Base-by-base conservation (phyloP, 2,329 filamentous ascomycete genomes). In the Exophiala viscosa region DNA sequence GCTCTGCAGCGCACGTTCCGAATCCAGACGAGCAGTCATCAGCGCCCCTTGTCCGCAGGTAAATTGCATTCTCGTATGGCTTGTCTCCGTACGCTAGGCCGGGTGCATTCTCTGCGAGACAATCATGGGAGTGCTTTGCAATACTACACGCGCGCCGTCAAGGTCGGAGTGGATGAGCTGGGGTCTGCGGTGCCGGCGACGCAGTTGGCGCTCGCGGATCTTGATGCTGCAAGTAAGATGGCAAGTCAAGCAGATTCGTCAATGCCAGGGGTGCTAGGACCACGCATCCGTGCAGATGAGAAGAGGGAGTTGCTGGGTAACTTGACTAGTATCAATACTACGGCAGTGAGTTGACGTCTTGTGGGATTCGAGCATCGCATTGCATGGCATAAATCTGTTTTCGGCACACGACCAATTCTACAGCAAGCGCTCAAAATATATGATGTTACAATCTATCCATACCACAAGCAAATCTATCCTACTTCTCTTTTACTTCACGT, bases 61-160 rank as follows among this genome's bases (percentile, higher is more conserved):
- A 33, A 44, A 3, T 20, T 44, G 20, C 52, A 51, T 23, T 36
- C 47, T 3, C 43, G 48, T 9, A 47, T 55, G 33, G 52, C 34
- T 28, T 55, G 52, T 45, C 33, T 55, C 5, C 48, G 52, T 14
- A 55, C 52, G n/a, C 38, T 55, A 17, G 52, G 52, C 11, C 42
- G 43, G n/a, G 5, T 55, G 14, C 42, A 55, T 28, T 36, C 41
- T 20, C 28, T 55, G 47, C 44, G 48, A 9, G 20, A 45, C 11
- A 48, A 50, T 23, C 36, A 40, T 14, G 36, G 34, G n/a, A 40
- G 42, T 17, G 52, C 52, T 3, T 17, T 51, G 46, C 48, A 50
- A 18, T 47, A 54, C 31, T 54, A 54, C 23, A 42, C 46, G 6
- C 38, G 42, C 3, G 47, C 46, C 13, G 41, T 50, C 32, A 47